Conservation (phyloP, 306 rosid species). For the Malus asiatica region DNA sequence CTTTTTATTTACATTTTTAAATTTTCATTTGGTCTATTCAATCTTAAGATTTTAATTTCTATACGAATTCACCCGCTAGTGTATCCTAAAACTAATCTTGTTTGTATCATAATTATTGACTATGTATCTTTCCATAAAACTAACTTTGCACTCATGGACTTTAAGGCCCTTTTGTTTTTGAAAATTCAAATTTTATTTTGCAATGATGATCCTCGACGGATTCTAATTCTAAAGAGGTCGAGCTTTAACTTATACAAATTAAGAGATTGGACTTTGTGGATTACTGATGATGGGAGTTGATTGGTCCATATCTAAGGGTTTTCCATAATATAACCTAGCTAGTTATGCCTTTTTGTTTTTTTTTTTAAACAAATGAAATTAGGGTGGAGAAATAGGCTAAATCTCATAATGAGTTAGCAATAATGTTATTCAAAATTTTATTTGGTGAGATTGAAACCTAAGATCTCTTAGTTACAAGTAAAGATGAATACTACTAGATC, state of each 20-base stretch:
- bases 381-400: no score
- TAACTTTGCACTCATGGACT: neutral
- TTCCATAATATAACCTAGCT: neutral
- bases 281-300: neutral
- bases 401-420: rapidly evolving
- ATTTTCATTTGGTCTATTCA: no score
- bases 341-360: neutral
- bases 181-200: no score
- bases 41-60: no score
- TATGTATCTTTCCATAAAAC: neutral
- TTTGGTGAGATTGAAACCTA: no score
- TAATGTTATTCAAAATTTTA: no score
- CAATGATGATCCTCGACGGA: neutral
- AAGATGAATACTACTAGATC: no score
- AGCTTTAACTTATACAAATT: neutral
- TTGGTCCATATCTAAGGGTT: neutral
- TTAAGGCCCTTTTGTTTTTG: neutral
- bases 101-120: neutral
- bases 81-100: neutral
- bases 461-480: no score
- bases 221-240: neutral
- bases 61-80: no score
- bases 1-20: neutral
- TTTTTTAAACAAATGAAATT: no score
- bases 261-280: neutral